Evolutionary conservation across 306 rosid species (phyloP).

Genomic region (Fragaria vesca): DNA sequence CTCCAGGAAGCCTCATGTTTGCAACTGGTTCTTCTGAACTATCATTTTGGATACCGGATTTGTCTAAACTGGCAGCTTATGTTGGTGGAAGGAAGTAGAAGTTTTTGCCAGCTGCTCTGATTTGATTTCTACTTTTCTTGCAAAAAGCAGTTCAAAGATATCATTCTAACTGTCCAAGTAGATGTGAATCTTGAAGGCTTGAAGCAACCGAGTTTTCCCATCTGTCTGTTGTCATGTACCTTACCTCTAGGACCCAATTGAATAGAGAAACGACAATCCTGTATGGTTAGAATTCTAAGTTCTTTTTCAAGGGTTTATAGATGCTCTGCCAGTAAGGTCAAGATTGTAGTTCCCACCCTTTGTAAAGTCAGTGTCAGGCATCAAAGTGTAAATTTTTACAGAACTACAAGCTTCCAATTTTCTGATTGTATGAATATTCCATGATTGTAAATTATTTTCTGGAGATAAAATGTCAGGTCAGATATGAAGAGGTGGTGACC

Average conservation of each 20-base stretch:
- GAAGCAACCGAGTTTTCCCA: not conserved
- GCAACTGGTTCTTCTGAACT: constrained; percentile 88
- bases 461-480: constrained; percentile 10
- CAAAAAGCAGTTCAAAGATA: constrained; percentile 13
- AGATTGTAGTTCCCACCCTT: not conserved
- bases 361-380: constrained; percentile 17
- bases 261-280: constrained; percentile 7
- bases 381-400: constrained; percentile 13
- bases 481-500: not conserved
- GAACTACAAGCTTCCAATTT: constrained; percentile 1
- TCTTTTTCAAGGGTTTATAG: not conserved
- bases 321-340: constrained; percentile 10
- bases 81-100: constrained; percentile 81
- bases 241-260: constrained; percentile 18
- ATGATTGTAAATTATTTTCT: constrained; percentile 4
- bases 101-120: not conserved
- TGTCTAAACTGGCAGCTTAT: constrained; percentile 83
- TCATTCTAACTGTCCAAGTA: not conserved
- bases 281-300: not conserved
- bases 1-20: constrained; percentile 91
- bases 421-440: not conserved
- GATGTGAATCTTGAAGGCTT: constrained; percentile 15
- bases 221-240: not conserved
- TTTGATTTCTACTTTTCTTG: not conserved
- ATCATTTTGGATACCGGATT: constrained; percentile 92